Evolutionary conservation across 805 yeast genomes (phyloP).

Genomic region (Hanseniaspora thailandica): DNA sequence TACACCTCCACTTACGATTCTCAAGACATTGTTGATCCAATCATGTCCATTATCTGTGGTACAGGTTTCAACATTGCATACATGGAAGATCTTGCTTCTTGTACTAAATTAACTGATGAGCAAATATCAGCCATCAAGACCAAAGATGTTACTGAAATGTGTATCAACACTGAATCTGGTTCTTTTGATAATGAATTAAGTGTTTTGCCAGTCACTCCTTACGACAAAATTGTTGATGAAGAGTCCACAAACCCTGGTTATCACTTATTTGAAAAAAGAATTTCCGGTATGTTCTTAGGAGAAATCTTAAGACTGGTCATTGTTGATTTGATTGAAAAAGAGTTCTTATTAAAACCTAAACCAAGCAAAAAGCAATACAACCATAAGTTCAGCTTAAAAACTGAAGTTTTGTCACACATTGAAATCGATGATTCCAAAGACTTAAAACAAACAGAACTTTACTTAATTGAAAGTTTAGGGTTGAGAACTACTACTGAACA

Average conservation of each 20-base stretch:
- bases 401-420: conserved; percentile 75
- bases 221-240: conserved; percentile 59
- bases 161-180: conserved; percentile 95
- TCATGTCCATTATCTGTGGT: conserved; percentile 86
- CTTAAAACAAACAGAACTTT: conserved; percentile 56
- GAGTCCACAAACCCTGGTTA: conserved; percentile 71
- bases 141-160: conserved; percentile 56
- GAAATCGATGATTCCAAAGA: conserved; percentile 74
- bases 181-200: conserved; percentile 79
- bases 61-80: conserved; percentile 98
- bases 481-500: conserved; percentile 61
- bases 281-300: conserved; percentile 86
- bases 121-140: conserved; percentile 29
- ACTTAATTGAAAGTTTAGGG: conserved; percentile 54
- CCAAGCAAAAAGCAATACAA: conserved; percentile 19
- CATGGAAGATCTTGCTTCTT: conserved; percentile 60
- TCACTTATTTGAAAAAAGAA: conserved; percentile 87
- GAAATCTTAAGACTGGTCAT: conserved; percentile 70
- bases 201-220: conserved; percentile 64
- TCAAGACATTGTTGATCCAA: conserved; percentile 59
- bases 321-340: conserved; percentile 51
- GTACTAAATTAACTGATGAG: conserved; percentile 56
- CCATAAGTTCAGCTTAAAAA: conserved; percentile 60
- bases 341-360: conserved; percentile 48
- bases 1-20: conserved; percentile 45